These are phyloP conservation scores for Grosmannia clavigera DNA, from an alignment of 2,329 filamentous ascomycete genomes.

Conservation along the genomic window DNA sequence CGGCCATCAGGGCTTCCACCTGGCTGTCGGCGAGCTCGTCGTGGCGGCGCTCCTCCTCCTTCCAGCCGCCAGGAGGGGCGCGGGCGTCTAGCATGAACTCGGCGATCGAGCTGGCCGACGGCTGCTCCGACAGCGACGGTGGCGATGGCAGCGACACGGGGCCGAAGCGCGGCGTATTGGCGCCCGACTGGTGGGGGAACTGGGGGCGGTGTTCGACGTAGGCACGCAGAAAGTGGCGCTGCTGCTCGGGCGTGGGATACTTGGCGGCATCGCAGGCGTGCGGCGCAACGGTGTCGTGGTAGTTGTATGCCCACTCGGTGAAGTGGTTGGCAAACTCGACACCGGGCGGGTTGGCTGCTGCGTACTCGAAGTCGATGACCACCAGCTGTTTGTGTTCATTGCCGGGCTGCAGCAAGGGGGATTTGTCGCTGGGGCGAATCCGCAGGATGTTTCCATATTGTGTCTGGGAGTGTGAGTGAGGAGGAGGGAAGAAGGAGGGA, in stretches of 20 bases:
- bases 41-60: slow-evolving; percentile 47
- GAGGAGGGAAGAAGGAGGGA: background rate
- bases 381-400: slow-evolving; percentile 94
- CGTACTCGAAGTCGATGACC: slow-evolving; percentile 97
- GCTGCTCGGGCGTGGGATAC: slow-evolving; percentile 73
- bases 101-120: slow-evolving; percentile 37
- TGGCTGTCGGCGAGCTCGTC: slow-evolving; percentile 55
- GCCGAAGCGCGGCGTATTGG: slow-evolving; percentile 10
- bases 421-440: slow-evolving; percentile 55
- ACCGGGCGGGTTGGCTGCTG: slow-evolving; percentile 74
- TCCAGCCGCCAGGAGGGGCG: slow-evolving; percentile 40
- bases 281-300: slow-evolving; percentile 58
- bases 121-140: slow-evolving; percentile 11
- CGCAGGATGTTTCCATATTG: slow-evolving; percentile 98
- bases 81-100: slow-evolving; percentile 78
- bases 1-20: slow-evolving; percentile 59
- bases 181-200: slow-evolving; percentile 35
- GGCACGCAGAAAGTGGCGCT: slow-evolving; percentile 70
- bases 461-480: slow-evolving; percentile 42
- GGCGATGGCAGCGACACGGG: slow-evolving; percentile 6
- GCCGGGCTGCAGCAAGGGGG: slow-evolving; percentile 73
- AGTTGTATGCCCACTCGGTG: slow-evolving; percentile 97
- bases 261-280: slow-evolving; percentile 53
- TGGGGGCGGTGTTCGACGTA: slow-evolving; percentile 75
- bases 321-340: slow-evolving; percentile 97